Conservation (phyloP, 805 yeast species). For the Candida nitratophila region DNA sequence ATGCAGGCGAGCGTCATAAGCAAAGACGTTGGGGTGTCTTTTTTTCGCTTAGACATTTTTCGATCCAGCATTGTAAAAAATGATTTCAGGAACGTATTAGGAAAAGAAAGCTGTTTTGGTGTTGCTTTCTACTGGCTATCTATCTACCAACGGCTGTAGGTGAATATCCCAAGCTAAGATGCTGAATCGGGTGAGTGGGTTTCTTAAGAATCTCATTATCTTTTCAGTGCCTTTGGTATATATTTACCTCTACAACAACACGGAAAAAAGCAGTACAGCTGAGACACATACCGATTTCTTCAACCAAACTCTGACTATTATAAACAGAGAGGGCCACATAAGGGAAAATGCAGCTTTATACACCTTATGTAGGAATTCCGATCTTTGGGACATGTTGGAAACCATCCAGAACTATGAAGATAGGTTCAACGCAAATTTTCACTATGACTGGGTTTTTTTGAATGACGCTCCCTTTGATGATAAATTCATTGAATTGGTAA, state of each 20-base stretch:
- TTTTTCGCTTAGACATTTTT: too few relatives aligned
- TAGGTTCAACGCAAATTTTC: slow-evolving; percentile 52
- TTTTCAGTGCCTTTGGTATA: neutral
- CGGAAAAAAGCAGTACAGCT: too few relatives aligned
- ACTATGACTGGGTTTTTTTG: slow-evolving; percentile 76
- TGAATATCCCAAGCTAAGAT: too few relatives aligned
- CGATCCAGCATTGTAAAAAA: too few relatives aligned
- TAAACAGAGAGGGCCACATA: neutral
- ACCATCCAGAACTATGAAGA: slow-evolving; percentile 60
- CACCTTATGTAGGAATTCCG: slow-evolving; percentile 64
- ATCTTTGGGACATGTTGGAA: slow-evolving; percentile 47
- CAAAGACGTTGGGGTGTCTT: too few relatives aligned
- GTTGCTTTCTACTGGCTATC: too few relatives aligned
- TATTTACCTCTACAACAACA: too few relatives aligned
- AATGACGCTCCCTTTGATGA: slow-evolving; percentile 61
- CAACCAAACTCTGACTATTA: neutral
- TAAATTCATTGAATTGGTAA: slow-evolving; percentile 44
- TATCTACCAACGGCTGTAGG: too few relatives aligned
- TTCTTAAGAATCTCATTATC: neutral
- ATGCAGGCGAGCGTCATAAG: too few relatives aligned
- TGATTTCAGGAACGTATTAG: too few relatives aligned
- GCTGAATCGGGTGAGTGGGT: neutral
- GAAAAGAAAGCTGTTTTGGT: too few relatives aligned
- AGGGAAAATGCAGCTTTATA: slow-evolving; percentile 58
- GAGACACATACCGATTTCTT: neutral